Conservation (phyloP, 23 red algal genomes). For the Chondrus crispus region DNA sequence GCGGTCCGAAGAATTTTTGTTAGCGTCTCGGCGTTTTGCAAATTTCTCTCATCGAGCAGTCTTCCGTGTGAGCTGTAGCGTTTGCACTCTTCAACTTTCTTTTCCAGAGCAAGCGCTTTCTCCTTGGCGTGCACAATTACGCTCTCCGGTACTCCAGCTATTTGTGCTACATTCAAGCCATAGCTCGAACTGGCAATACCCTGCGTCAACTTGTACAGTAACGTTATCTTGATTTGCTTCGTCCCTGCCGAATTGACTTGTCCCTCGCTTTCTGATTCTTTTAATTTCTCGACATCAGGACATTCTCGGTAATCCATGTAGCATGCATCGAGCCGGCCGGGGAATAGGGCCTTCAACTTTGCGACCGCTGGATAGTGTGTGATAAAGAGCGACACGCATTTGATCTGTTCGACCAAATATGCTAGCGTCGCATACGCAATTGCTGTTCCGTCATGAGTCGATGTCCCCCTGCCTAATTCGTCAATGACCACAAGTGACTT, state of each 20-base stretch:
- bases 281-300: neutral
- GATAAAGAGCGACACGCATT: conserved; percentile 81
- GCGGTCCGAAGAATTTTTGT: too few species aligned
- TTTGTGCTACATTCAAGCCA: conserved; percentile 73
- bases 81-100: too few species aligned
- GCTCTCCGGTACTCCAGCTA: conserved; percentile 55
- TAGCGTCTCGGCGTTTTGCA: too few species aligned
- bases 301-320: conserved; percentile 50
- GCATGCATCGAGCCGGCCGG: neutral
- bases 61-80: too few species aligned
- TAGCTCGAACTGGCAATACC: conserved; percentile 64
- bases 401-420: conserved; percentile 48
- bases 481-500: conserved; percentile 90
- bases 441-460: conserved; percentile 89
- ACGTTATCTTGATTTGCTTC: conserved; percentile 42
- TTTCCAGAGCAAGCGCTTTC: conserved; percentile 27
- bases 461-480: conserved; percentile 95
- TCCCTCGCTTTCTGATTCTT: neutral
- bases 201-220: conserved; percentile 78
- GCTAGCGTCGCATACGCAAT: conserved; percentile 87
- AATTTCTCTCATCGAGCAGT: too few species aligned
- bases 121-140: conserved; percentile 27
- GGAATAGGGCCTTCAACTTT: neutral
- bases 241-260: neutral
- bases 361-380: conserved; percentile 75